Conservation (phyloP, 1,284 basidiomycete genomes). For the Leccinum fuscescens region DNA sequence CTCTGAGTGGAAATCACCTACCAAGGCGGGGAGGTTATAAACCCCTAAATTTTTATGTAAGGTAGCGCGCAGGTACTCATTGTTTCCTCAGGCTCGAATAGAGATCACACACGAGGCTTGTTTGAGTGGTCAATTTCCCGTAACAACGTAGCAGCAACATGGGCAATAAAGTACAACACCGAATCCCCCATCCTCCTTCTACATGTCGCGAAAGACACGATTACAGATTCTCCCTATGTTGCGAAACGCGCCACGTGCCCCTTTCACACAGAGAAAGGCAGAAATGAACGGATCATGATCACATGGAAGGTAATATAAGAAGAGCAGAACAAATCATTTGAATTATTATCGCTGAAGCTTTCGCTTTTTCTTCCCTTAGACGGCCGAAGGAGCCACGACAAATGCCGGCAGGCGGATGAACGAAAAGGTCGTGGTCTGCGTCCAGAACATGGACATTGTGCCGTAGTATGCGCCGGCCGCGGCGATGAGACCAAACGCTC, state of each 20-base stretch:
- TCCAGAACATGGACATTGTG: constrained; percentile 28
- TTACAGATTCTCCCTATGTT: neutral
- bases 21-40: no score
- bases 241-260: neutral
- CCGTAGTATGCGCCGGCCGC: constrained; percentile 32
- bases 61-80: neutral
- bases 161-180: neutral
- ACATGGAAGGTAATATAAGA: neutral
- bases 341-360: neutral
- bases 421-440: constrained; percentile 28
- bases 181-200: neutral
- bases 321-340: neutral
- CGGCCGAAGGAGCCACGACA: constrained; percentile 20
- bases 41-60: no score
- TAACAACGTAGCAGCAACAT: neutral
- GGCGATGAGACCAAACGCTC: constrained; percentile 27
- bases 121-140: neutral
- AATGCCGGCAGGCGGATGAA: constrained; percentile 28
- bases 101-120: neutral
- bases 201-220: neutral
- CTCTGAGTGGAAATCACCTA: no score
- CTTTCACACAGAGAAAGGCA: neutral
- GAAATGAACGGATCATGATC: neutral
- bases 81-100: neutral
- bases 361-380: constrained; percentile 1